Conservation (phyloP, 2,329 filamentous ascomycete species). For the Alternaria sp. region DNA sequence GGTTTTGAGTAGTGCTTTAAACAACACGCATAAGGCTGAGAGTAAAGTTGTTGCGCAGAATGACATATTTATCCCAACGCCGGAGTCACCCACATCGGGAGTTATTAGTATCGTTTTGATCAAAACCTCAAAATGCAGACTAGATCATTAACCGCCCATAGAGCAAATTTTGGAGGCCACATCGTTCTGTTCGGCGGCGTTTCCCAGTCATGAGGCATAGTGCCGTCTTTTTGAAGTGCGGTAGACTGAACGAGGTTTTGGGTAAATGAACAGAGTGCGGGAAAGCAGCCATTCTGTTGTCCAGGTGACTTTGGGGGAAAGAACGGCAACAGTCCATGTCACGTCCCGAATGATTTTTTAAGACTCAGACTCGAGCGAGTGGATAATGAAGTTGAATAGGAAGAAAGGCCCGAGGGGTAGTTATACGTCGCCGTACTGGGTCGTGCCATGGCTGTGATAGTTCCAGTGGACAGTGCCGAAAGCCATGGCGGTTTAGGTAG, state of each 20-base stretch:
- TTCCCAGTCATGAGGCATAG: background rate
- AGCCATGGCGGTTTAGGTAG: too few relatives aligned
- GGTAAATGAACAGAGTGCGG: background rate
- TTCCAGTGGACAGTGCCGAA: background rate
- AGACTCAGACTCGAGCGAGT: too few relatives aligned
- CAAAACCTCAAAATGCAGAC: background rate
- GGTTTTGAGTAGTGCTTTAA: background rate
- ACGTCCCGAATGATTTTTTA: too few relatives aligned
- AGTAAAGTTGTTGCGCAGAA: too few relatives aligned
- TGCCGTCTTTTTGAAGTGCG: background rate
- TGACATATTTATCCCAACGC: too few relatives aligned
- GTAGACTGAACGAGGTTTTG: background rate
- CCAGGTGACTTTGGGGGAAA: too few relatives aligned
- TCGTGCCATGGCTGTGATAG: too few relatives aligned
- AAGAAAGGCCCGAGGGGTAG: background rate
- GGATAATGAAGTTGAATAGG: background rate
- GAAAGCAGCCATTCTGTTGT: background rate
- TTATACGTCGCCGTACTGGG: background rate
- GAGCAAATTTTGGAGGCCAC: background rate
- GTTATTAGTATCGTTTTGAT: too few relatives aligned
- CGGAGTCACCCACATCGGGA: too few relatives aligned
- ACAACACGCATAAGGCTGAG: background rate
- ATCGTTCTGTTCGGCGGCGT: background rate
- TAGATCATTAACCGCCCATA: fast-evolving
- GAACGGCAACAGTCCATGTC: too few relatives aligned